A percentile compares a stretch with the other conserved stretches of the same genome.
Conservation (phyloP, 768 basidiomycete genomes). For the Hemileccinum impolitum region DNA sequence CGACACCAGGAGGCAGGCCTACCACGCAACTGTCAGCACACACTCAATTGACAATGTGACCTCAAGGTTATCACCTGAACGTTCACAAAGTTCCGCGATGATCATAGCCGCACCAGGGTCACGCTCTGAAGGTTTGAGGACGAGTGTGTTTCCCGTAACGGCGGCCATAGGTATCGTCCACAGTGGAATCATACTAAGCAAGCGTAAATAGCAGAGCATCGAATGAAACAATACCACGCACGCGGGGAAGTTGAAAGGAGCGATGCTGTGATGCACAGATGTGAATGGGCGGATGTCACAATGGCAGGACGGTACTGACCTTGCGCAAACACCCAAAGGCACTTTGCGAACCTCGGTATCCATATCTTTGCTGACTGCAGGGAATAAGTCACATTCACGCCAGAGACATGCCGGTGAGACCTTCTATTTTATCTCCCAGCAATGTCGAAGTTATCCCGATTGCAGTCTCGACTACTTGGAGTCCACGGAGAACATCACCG, state of each 20-base stretch:
- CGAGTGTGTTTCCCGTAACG: conserved; percentile 88
- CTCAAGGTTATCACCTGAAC: conserved; percentile 51
- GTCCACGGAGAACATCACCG: conserved; percentile 88
- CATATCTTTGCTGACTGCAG: conserved; percentile 88
- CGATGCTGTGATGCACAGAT: conserved; percentile 43
- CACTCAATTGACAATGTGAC: not conserved
- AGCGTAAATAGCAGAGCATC: not conserved
- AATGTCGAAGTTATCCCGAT: conserved; percentile 78
- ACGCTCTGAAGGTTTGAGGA: conserved; percentile 94
- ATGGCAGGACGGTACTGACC: conserved; percentile 29
- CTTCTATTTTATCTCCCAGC: conserved; percentile 91
- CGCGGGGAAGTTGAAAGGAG: conserved; percentile 92
- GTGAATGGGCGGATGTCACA: conserved; percentile 1
- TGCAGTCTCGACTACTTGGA: conserved; percentile 85
- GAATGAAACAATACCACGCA: conserved; percentile 33
- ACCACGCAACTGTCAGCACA: conserved; percentile 1
- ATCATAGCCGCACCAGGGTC: conserved; percentile 98
- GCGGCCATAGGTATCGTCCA: conserved; percentile 93
- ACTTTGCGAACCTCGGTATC: conserved; percentile 84
- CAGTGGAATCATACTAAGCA: conserved; percentile 83
- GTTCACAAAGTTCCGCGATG: conserved; percentile 90
- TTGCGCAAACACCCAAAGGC: conserved; percentile 85
- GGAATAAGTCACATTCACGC: conserved; percentile 14
- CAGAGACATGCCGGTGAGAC: conserved; percentile 36
- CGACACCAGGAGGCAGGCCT: conserved; percentile 83